A percentile compares a stretch with the other conserved stretches of the same genome.
Conservation (phyloP, 257 asterid genomes). For the Primulina huaijiensis region DNA sequence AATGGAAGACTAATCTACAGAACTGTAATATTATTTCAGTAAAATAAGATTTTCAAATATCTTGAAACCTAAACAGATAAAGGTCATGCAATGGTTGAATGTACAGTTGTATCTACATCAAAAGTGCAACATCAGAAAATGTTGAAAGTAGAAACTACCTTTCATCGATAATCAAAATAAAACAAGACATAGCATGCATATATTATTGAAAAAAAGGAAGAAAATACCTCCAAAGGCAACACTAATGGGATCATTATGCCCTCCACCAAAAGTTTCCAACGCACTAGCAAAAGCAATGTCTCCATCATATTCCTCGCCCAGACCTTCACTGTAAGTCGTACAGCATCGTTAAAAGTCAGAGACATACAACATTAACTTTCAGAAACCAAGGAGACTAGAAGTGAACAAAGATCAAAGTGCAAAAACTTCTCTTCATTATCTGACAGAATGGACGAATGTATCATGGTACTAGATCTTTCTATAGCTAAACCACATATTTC, state of each 20-base stretch:
- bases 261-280: conserved; percentile 95
- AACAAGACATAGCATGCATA: conserved; percentile 5
- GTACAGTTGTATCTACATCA: conserved; percentile 12
- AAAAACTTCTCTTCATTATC: conserved; percentile 12
- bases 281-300: conserved; percentile 97
- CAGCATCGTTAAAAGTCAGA: conserved; percentile 19
- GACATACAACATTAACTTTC: conserved; percentile 11
- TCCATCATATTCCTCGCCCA: conserved; percentile 98
- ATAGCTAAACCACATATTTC: conserved; percentile 4
- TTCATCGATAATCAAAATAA: conserved; percentile 2
- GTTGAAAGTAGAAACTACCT: conserved; percentile 1
- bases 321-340: conserved; percentile 78
- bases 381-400: conserved; percentile 9
- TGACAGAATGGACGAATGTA: conserved; percentile 7
- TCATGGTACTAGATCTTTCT: conserved; percentile 14
- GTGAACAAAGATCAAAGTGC: conserved; percentile 8
- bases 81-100: background rate
- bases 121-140: conserved; percentile 6
- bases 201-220: background rate
- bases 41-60: background rate
- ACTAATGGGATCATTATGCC: conserved; percentile 97
- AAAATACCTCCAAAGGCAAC: conserved; percentile 93
- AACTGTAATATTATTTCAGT: conserved; percentile 1
- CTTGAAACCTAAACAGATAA: conserved; percentile 4
- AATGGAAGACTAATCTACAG: background rate